Evolutionary conservation across 495 filamentous ascomycete species (phyloP).

Genomic region (Aspergillus sclerotioniger): DNA sequence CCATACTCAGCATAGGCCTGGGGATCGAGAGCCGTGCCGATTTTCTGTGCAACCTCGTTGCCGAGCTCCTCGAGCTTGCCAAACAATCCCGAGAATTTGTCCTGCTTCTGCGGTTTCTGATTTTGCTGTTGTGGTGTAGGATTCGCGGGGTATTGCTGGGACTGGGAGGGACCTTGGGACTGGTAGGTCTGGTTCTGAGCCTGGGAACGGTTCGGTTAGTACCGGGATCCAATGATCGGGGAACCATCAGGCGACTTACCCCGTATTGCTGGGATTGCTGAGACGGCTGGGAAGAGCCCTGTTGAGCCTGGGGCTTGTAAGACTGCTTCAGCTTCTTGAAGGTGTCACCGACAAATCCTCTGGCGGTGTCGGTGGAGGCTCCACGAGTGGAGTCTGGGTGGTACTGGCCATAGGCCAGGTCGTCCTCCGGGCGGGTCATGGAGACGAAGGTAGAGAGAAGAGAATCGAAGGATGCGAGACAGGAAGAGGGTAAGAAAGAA

Average conservation of each 20-base stretch:
- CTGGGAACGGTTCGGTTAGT: background rate
- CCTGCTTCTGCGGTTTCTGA: constrained; percentile 37
- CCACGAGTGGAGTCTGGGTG: constrained; percentile 34
- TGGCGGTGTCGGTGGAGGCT: constrained; percentile 34
- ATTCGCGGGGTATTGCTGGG: constrained; percentile 9
- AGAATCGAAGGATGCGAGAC: background rate
- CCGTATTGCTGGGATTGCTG: constrained; percentile 8
- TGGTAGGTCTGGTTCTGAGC: constrained; percentile 16
- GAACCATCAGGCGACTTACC: constrained; percentile 4
- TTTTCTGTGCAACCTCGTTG: constrained; percentile 46
- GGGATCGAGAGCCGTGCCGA: constrained; percentile 51
- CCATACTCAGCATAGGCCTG: constrained; percentile 50
- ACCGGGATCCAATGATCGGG: background rate
- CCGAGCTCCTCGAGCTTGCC: constrained; percentile 56
- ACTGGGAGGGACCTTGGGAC: constrained; percentile 17
- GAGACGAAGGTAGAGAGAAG: background rate
- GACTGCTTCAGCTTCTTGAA: constrained; percentile 48
- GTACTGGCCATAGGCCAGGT: constrained; percentile 57
- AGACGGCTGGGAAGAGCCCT: constrained; percentile 17
- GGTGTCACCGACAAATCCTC: constrained; percentile 55
- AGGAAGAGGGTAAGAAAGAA: constrained; percentile 9
- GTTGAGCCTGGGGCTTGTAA: constrained; percentile 35
- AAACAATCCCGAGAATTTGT: constrained; percentile 51
- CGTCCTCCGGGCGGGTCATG: constrained; percentile 50
- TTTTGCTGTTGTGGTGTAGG: constrained; percentile 17